Percentiles rank a stretch among this genome's conserved stretches.
phyloP scores from a whole-genome alignment of 1,139 yeast species.

The Blastobotrys indianensis region DNA sequence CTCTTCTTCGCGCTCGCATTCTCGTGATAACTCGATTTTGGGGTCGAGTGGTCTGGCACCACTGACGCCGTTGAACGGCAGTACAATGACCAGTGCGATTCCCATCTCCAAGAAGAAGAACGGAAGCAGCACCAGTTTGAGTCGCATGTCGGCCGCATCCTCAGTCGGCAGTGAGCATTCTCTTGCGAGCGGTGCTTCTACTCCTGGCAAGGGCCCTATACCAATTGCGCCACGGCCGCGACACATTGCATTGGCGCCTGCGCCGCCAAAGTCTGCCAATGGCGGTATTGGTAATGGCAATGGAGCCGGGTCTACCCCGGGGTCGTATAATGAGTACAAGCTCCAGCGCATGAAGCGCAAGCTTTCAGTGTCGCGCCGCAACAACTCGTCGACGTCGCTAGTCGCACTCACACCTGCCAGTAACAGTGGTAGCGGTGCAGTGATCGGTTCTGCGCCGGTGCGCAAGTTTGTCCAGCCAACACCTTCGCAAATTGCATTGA shows the following conservation, averaged over 20 bases:
- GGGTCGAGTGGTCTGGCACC: constrained; percentile 11
- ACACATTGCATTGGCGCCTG: constrained; percentile 24
- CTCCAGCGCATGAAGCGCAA: constrained; percentile 21
- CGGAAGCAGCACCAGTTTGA: constrained; percentile 6
- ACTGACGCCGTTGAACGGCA: constrained; percentile 10
- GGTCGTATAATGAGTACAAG: constrained; percentile 17
- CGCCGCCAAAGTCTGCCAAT: constrained; percentile 17
- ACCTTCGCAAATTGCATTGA: constrained; percentile 7
- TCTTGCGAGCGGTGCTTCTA: not conserved
- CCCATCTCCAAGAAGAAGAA: constrained; percentile 10
- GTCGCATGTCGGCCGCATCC: constrained; percentile 5
- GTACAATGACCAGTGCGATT: constrained; percentile 12
- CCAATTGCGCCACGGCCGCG: constrained; percentile 29
- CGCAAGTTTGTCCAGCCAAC: constrained; percentile 9
- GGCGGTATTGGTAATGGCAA: constrained; percentile 12
- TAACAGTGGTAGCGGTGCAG: not conserved
- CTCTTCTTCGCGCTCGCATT: constrained; percentile 11
- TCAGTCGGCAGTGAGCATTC: constrained; percentile 8
- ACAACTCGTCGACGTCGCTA: not conserved
- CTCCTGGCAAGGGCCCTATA: constrained; percentile 16
- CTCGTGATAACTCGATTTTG: constrained; percentile 13
- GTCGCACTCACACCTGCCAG: constrained; percentile 1
- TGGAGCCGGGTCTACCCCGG: constrained; percentile 13
- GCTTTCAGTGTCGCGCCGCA: not conserved
- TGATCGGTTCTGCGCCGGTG: not conserved